Evolutionary conservation across 1,284 basidiomycete species (phyloP).

Genomic region (Ganoderma sinense): DNA sequence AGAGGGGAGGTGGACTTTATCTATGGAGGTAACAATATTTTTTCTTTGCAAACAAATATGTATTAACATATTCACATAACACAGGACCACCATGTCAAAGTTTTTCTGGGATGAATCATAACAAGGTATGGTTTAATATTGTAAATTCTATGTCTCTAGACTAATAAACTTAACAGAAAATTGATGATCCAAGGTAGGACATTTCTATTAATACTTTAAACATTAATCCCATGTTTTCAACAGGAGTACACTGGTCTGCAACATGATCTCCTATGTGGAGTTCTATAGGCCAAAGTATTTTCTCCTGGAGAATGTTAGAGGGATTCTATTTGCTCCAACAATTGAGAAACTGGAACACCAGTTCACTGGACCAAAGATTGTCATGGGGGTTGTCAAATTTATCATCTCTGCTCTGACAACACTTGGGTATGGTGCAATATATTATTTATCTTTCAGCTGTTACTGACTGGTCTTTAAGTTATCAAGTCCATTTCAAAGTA

Average conservation of each 20-base stretch:
- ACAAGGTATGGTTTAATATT: conserved; percentile 47
- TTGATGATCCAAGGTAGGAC: conserved; percentile 62
- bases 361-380: conserved; percentile 46
- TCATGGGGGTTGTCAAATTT: conserved; percentile 70
- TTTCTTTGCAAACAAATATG: too few relatives aligned
- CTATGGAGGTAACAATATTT: conserved; percentile 62
- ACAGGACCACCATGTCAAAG: conserved; percentile 77
- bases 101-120: conserved; percentile 68
- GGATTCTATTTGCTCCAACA: conserved; percentile 54
- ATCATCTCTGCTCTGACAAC: conserved; percentile 62
- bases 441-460: conserved; percentile 12
- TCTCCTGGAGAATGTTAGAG: conserved; percentile 74
- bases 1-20: conserved; percentile 73
- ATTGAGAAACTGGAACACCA: conserved; percentile 41
- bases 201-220: not conserved
- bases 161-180: conserved; percentile 46
- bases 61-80: conserved; percentile 1
- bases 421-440: conserved; percentile 59
- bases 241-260: conserved; percentile 68
- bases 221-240: conserved; percentile 9
- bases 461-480: conserved; percentile 47
- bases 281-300: conserved; percentile 69
- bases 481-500: conserved; percentile 70
- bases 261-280: conserved; percentile 80
- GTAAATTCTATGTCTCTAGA: not conserved